Evolutionary conservation across 2,329 filamentous ascomycete genomes (phyloP), one percentile per base, ranked within the genome.

Genomic region (Pleurostoma richardsiae): DNA sequence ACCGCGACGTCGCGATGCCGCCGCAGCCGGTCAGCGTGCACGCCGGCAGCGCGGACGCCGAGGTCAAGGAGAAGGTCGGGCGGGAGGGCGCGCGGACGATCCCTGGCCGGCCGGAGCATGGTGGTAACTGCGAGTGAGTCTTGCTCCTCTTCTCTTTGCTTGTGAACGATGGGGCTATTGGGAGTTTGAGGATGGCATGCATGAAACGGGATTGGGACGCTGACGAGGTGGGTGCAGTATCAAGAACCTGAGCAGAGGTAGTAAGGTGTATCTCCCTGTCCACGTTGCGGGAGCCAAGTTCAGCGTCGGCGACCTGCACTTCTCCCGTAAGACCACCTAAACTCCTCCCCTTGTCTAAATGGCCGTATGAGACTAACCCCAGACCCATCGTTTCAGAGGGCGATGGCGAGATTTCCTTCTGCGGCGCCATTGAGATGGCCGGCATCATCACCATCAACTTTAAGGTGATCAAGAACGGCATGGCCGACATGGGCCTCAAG

Each of bases 371-470:
- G 26, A 11, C 45, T 45, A 28, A 41, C n/a, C 33, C 26, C 36
- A 4, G 26, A 11, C 45, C 44, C 27, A 41, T 11, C 33, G 30
- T n/a, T 33, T 39, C 29, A 77, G 75, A 95, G 67, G 90, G 90
- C 6, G 90, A 96, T 60, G 90, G 90, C 5, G 90, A 96, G 63
- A 95, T 96, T 49, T 89, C 83, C 3, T 96, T 90, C 61, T 90
- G 86, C 53, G 86, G 86, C 26, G 91, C 90, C 5, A 96, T 96
- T 57, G 91, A 96, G 65, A 96, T 96, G 88, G 89, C 90, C 0
- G 90, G 90, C 4, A 73, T 89, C 40, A 95, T 96, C 56, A 96
- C 90, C 3, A 80, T 96, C 66, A 95, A 94, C 59, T 91, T 95
- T 72, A 83, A 80, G 43, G 86, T 96, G 11, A 83, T 96, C 73